These are phyloP conservation scores for Butyriboletus loyo DNA, from an alignment of 768 basidiomycete species.

Conservation along the genomic window DNA sequence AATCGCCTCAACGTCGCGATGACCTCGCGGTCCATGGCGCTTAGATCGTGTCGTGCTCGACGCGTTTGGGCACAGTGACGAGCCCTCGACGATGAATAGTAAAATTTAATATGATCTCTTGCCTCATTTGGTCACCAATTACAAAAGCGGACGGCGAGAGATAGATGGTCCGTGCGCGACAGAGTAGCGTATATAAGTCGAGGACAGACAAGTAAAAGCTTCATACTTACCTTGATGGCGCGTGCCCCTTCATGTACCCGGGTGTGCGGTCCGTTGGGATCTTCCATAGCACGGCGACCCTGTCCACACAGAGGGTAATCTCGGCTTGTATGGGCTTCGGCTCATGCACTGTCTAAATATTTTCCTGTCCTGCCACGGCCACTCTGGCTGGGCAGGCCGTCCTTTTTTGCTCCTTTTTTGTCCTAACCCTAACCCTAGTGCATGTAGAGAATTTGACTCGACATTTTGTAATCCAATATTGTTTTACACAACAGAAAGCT, in stretches of 20 bases:
- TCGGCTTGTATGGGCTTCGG: constrained; percentile 67
- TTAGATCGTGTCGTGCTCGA: too few relatives aligned
- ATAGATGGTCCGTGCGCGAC: constrained; percentile 31
- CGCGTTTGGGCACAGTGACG: too few relatives aligned
- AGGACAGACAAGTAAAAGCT: background rate
- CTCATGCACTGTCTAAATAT: constrained; percentile 79
- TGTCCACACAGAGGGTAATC: constrained; percentile 59
- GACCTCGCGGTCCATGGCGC: too few relatives aligned
- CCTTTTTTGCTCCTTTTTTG: constrained; percentile 30
- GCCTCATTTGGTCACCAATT: too few relatives aligned
- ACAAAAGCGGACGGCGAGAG: background rate
- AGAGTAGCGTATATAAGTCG: constrained; percentile 27
- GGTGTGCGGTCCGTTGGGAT: constrained; percentile 53
- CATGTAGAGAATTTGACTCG: too few relatives aligned
- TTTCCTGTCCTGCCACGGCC: constrained; percentile 68
- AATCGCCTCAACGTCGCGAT: too few relatives aligned
- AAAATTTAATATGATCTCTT: too few relatives aligned
- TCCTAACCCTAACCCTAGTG: constrained; percentile 48
- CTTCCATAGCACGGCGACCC: constrained; percentile 71
- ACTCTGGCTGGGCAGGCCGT: constrained; percentile 49
- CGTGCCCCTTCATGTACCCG: constrained; percentile 48
- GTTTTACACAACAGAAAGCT: too few relatives aligned
- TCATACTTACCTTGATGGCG: constrained; percentile 70
- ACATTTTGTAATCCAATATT: too few relatives aligned
- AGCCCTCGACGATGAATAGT: too few relatives aligned